phyloP scores from a whole-genome alignment of 176 grass and related monocot genomes.

The Rhipidocladum racemiflorum region DNA sequence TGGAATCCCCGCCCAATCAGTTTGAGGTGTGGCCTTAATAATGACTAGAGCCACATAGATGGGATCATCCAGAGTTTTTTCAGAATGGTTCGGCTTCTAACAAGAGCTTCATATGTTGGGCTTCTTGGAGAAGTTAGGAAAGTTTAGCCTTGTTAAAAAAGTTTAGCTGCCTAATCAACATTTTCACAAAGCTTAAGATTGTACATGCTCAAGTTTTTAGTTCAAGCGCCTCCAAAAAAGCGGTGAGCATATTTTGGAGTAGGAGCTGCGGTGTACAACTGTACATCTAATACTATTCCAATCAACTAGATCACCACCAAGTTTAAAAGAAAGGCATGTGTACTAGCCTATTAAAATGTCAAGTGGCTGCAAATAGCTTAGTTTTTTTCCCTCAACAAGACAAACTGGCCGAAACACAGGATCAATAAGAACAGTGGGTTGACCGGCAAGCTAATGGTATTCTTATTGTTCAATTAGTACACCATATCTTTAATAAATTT shows the following conservation, averaged over 20 bases:
- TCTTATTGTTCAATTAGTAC: slow-evolving; percentile 19
- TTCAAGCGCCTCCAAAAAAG: neutral
- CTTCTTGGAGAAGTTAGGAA: slow-evolving; percentile 21
- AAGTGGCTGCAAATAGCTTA: neutral
- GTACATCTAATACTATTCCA: neutral
- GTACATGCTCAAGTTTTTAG: slow-evolving; percentile 1
- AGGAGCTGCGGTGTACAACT: neutral
- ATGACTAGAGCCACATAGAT: slow-evolving; percentile 7
- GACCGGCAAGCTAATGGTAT: neutral
- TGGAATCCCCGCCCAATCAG: slow-evolving; percentile 20
- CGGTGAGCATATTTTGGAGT: neutral
- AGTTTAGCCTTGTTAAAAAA: slow-evolving; percentile 10
- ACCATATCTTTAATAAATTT: slow-evolving; percentile 14
- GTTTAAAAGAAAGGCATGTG: neutral
- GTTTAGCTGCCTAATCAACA: neutral
- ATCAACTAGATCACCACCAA: neutral
- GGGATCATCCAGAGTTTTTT: slow-evolving; percentile 32
- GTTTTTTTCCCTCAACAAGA: neutral
- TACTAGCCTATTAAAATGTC: neutral
- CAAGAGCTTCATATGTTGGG: slow-evolving; percentile 14
- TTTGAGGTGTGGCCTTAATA: slow-evolving; percentile 17
- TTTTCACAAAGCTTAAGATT: neutral
- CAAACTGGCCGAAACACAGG: neutral
- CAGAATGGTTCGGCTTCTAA: slow-evolving; percentile 25
- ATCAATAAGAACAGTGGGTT: neutral